phyloP scores from a whole-genome alignment of 148 eudicot species.

The Rhododendron williamsianum region DNA sequence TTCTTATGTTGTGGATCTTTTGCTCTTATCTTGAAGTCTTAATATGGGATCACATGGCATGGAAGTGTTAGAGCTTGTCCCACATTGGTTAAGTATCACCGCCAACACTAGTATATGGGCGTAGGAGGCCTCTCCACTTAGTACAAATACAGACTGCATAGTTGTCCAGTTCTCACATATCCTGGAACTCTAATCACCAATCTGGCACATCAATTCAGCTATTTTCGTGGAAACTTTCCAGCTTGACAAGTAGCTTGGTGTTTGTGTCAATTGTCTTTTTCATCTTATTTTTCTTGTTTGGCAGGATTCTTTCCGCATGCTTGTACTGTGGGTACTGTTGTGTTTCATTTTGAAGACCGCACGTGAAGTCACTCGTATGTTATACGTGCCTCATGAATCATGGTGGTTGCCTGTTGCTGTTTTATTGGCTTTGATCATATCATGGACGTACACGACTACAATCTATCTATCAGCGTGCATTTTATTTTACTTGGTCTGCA shows the following conservation, averaged over 20 bases:
- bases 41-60: too few relatives aligned
- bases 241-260: neutral
- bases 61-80: too few relatives aligned
- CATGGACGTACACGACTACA: conserved; percentile 66
- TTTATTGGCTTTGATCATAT: conserved; percentile 38
- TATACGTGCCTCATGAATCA: conserved; percentile 39
- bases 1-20: too few relatives aligned
- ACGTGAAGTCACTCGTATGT: conserved; percentile 53
- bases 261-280: neutral
- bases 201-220: neutral
- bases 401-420: conserved; percentile 54
- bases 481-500: conserved; percentile 78
- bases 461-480: conserved; percentile 63
- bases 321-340: conserved; percentile 52
- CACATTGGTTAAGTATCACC: too few relatives aligned
- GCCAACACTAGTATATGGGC: too few relatives aligned
- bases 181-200: conserved; percentile 3
- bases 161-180: conserved; percentile 6
- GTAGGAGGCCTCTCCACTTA: too few relatives aligned
- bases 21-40: too few relatives aligned
- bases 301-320: conserved; percentile 46
- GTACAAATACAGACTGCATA: too few relatives aligned
- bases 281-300: conserved; percentile 12
- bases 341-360: conserved; percentile 57
- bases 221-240: neutral